Base-by-base conservation (phyloP, 176 grass and related monocot genomes). In the Pontederia crassipes region DNA sequence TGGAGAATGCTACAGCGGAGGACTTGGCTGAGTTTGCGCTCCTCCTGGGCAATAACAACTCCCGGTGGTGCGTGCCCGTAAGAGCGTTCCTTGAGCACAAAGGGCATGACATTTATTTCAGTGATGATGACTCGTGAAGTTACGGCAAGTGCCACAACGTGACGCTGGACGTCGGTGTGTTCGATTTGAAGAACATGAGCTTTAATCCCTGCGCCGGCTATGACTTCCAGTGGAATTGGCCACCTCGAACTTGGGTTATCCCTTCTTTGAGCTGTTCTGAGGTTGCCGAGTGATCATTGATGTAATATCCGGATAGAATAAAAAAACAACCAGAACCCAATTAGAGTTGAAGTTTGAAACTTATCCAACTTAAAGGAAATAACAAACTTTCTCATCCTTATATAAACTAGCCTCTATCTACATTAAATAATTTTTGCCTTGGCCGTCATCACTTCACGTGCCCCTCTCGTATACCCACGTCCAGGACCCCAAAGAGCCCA, bases 11-110 rank as follows among this genome's bases (percentile, higher is more conserved):
- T 8, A 15, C 4, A 13, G 11, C 11, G 46, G 59, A 29, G 51
- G 16, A 12, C 7, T 50, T 89, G 70, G 17, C 11, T 0, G 66
- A 64, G 1, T 68, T 54, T 11, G 80, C 77, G 48, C 27, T 83
- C 32, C 83, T 83, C 77, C 16, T 88, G 11, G 85, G 85, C 49
- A 83, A 74, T 69, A 88, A 26, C 76, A 46, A 57, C 55, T 83
- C 85, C 46, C n/a, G n/a, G n/a, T 8, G 74, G 12, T 80, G 77
- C 46, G 65, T 83, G 9, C 28, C 49, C 1, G 63, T 12, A 55
- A 61, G 28, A 8, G 66, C 49, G 8, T 67, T 10, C 57, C 61
- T 46, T 0, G 73, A 58, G 35, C 26, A 68, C 60, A 63, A 6
- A 62, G 77, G 52, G 4, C 62, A 56, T 58, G 74, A 73, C 61